A percentile compares a stretch with the other conserved stretches of the same genome.
Conservation (phyloP, 345 rosid species). For the Viola odorata region DNA sequence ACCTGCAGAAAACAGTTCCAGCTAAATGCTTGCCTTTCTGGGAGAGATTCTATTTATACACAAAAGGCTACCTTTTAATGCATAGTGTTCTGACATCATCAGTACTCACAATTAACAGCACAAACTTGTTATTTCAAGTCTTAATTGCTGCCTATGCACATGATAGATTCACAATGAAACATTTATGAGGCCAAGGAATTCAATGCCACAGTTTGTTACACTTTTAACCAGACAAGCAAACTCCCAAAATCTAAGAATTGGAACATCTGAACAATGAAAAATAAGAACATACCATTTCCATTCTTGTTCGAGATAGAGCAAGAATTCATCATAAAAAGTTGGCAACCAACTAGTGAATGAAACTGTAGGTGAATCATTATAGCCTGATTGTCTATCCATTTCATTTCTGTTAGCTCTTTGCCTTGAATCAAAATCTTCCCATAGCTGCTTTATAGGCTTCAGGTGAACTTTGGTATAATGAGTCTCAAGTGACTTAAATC, state of each 20-base stretch:
- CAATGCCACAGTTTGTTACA: too few species aligned
- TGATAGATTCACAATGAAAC: too few species aligned
- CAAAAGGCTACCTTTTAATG: too few species aligned
- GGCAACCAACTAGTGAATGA: slow-evolving; percentile 89
- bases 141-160: too few species aligned
- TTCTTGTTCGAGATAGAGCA: slow-evolving; percentile 95
- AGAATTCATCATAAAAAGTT: slow-evolving; percentile 84
- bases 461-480: slow-evolving; percentile 86
- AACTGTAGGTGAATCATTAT: slow-evolving; percentile 37
- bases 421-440: slow-evolving; percentile 87
- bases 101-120: too few species aligned
- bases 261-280: neutral
- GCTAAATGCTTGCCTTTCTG: neutral
- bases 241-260: too few species aligned
- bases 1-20: slow-evolving; percentile 44
- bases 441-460: slow-evolving; percentile 74
- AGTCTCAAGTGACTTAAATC: slow-evolving; percentile 83
- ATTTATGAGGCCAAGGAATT: too few species aligned
- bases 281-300: slow-evolving; percentile 76
- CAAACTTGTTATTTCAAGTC: too few species aligned
- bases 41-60: too few species aligned
- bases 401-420: slow-evolving; percentile 54
- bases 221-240: too few species aligned
- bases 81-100: too few species aligned
- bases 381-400: slow-evolving; percentile 43